Conservation (phyloP, 1,284 basidiomycete species). For the Ustilago nuda region DNA sequence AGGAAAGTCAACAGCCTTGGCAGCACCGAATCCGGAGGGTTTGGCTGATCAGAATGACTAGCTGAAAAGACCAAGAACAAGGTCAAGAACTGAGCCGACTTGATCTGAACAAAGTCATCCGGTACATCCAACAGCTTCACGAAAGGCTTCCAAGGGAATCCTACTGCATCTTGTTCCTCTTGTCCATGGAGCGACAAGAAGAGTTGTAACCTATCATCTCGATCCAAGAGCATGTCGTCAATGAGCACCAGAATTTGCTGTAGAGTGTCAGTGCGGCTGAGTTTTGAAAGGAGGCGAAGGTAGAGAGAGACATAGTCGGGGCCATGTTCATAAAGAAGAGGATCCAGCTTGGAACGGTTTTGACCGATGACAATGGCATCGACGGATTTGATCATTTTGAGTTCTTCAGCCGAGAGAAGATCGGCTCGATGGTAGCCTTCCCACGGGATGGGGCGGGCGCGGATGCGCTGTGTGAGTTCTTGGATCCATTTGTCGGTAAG, state of each 20-base stretch:
- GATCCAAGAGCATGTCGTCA: constrained; percentile 84
- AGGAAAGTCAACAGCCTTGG: constrained; percentile 52
- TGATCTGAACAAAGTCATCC: constrained; percentile 93
- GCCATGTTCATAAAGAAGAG: constrained; percentile 71
- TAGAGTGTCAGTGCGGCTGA: constrained; percentile 91
- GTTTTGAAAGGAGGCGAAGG: constrained; percentile 89
- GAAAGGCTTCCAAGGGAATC: constrained; percentile 86
- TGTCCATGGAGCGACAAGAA: constrained; percentile 61
- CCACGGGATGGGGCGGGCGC: constrained; percentile 92
- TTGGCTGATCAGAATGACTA: constrained; percentile 32
- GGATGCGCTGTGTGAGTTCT: constrained; percentile 85
- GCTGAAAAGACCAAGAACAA: constrained; percentile 75
- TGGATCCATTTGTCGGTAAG: constrained; percentile 89
- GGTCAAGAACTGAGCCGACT: constrained; percentile 87
- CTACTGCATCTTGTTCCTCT: constrained; percentile 71
- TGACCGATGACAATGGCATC: constrained; percentile 91
- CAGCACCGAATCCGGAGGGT: constrained; percentile 38
- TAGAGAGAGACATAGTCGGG: constrained; percentile 84
- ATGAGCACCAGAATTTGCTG: constrained; percentile 92
- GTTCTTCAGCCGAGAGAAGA: constrained; percentile 87
- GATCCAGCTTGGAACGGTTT: constrained; percentile 87
- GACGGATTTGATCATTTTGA: constrained; percentile 77
- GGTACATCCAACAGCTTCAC: constrained; percentile 83
- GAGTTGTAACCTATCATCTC: constrained; percentile 67
- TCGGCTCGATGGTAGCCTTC: constrained; percentile 97